A percentile compares a stretch with the other conserved stretches of the same genome.
phyloP scores from a whole-genome alignment of 2,329 filamentous ascomycete species.

The Curvularia eragrostidis region DNA sequence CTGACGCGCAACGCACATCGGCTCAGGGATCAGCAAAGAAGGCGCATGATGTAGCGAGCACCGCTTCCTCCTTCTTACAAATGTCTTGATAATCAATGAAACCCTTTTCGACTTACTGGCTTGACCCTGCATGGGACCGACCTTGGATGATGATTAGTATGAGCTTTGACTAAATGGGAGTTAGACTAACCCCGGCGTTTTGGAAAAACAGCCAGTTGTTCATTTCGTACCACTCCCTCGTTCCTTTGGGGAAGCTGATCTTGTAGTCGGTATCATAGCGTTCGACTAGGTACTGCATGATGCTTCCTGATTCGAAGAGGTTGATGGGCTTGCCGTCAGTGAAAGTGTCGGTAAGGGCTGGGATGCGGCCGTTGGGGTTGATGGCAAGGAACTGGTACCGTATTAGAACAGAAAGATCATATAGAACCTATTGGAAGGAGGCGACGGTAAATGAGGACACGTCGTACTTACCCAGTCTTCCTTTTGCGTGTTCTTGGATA shows the following conservation, averaged over 20 bases:
- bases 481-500: conserved; percentile 79
- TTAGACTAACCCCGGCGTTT: conserved; percentile 80
- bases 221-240: conserved; percentile 77
- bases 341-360: conserved; percentile 79
- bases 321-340: conserved; percentile 74
- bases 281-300: conserved; percentile 83
- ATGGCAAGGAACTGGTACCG: conserved; percentile 75
- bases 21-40: background rate
- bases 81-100: background rate
- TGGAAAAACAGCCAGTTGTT: conserved; percentile 75
- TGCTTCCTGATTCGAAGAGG: conserved; percentile 83
- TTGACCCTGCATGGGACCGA: conserved; percentile 84
- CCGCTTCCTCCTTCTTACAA: background rate
- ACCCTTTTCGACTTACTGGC: conserved; percentile 52
- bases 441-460: background rate
- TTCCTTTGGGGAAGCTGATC: conserved; percentile 76
- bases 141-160: no score
- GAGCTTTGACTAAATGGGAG: no score
- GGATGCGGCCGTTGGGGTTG: conserved; percentile 92
- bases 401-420: background rate
- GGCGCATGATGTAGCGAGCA: background rate
- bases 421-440: background rate
- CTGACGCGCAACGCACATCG: background rate
- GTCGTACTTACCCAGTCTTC: conserved; percentile 63
- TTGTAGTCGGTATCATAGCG: conserved; percentile 83